Evolutionary conservation across 768 basidiomycete genomes (phyloP).

Genomic region (Serendipita sp.): DNA sequence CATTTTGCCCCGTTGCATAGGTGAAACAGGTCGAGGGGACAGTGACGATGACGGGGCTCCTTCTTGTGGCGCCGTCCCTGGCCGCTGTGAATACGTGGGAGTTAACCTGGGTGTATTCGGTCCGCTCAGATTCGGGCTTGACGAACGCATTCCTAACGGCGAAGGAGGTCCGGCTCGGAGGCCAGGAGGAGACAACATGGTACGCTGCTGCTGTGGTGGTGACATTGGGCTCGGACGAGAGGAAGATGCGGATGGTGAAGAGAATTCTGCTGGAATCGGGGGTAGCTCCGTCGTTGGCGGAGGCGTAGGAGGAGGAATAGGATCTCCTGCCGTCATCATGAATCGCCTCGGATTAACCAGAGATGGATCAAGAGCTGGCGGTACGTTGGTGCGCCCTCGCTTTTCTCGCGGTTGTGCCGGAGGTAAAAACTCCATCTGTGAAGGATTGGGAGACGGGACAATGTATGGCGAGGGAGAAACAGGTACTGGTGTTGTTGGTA

Average conservation of each 20-base stretch:
- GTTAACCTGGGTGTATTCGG: not conserved
- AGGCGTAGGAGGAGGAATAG: not conserved
- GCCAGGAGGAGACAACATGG: not conserved
- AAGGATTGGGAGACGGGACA: not conserved
- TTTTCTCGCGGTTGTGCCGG: not conserved
- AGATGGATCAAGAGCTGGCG: not conserved
- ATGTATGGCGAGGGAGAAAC: constrained; percentile 3
- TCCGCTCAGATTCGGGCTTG: not conserved
- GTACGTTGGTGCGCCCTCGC: not conserved
- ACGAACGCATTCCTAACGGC: not conserved
- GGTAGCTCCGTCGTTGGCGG: constrained; percentile 2
- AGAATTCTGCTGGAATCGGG: not conserved
- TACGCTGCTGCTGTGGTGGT: not conserved
- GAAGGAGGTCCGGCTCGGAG: not conserved
- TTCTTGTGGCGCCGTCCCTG: not conserved
- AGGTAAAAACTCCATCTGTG: not conserved
- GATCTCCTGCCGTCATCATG: not conserved
- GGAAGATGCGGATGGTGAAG: not conserved
- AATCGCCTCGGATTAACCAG: not conserved
- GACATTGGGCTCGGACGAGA: not conserved
- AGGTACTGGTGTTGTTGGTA: not conserved
- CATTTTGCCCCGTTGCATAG: not conserved
- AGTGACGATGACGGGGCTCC: not conserved
- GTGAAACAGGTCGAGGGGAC: not conserved
- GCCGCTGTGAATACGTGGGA: not conserved